Evolutionary conservation across 2,329 filamentous ascomycete genomes (phyloP).

Genomic region (Trichoderma sp.): DNA sequence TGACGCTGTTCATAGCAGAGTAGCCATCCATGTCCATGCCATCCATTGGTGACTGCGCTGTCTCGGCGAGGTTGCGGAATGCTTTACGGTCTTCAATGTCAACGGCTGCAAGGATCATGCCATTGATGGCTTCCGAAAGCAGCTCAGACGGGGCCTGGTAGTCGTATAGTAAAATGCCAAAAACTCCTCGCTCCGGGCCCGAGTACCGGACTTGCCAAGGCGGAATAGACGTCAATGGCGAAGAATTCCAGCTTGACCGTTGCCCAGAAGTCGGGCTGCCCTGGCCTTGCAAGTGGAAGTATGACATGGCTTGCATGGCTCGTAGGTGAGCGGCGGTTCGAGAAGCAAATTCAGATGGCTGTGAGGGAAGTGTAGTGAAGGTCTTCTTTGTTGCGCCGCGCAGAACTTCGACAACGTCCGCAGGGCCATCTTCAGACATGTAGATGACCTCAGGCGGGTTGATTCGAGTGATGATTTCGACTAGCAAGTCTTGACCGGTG

Average conservation of each 20-base stretch:
- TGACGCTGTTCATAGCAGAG: neutral
- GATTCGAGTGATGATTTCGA: constrained; percentile 55
- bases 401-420: constrained; percentile 58
- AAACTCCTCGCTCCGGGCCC: constrained; percentile 53
- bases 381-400: constrained; percentile 45
- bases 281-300: constrained; percentile 60
- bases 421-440: constrained; percentile 65
- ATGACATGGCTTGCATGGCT: constrained; percentile 77
- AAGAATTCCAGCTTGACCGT: constrained; percentile 50
- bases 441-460: constrained; percentile 66
- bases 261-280: constrained; percentile 7
- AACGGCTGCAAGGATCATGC: constrained; percentile 68
- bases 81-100: constrained; percentile 57
- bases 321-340: constrained; percentile 67
- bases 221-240: constrained; percentile 55
- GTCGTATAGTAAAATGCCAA: constrained; percentile 69
- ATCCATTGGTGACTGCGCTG: constrained; percentile 19
- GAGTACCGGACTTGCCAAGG: constrained; percentile 66
- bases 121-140: constrained; percentile 67
- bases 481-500: constrained; percentile 66
- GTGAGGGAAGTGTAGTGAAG: constrained; percentile 60
- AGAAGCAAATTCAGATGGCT: constrained; percentile 55
- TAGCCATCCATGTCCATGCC: constrained; percentile 25
- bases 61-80: constrained; percentile 42
- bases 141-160: constrained; percentile 61